A percentile compares a stretch with the other conserved stretches of the same genome.
Evolutionary conservation across 495 filamentous ascomycete genomes (phyloP).

Genomic region (Xylona heveae): DNA sequence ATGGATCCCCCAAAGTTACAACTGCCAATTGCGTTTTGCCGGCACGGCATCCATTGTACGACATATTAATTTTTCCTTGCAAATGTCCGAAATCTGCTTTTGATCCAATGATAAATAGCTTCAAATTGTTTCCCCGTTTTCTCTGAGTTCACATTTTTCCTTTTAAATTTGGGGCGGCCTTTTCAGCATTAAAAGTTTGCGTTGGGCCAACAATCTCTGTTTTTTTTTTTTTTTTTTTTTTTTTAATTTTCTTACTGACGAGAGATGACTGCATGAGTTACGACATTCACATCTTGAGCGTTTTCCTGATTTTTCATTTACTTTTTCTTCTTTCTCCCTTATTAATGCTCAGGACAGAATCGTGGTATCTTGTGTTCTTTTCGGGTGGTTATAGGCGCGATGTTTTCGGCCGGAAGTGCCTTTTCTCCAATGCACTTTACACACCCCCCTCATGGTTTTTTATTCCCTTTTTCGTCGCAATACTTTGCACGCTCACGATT

Average conservation of each 20-base stretch:
- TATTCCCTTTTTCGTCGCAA: no score
- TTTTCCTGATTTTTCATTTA: not conserved
- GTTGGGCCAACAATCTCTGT: not conserved
- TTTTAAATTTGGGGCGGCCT: no score
- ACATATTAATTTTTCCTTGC: constrained; percentile 2
- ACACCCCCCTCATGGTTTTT: no score
- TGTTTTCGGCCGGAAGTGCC: not conserved
- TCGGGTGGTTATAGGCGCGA: not conserved
- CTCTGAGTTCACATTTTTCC: not conserved
- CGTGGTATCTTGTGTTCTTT: not conserved
- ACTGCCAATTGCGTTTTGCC: not conserved
- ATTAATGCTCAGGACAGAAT: not conserved
- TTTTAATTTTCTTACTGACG: constrained; percentile 1
- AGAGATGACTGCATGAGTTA: not conserved
- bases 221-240: constrained; percentile 1
- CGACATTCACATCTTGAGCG: no score
- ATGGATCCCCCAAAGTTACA: no score
- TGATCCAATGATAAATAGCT: not conserved
- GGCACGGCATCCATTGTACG: not conserved
- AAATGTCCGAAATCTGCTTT: not conserved
- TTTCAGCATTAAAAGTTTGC: no score
- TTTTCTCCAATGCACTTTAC: no score
- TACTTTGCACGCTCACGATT: no score
- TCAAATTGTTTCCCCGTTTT: not conserved
- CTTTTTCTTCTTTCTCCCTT: not conserved